These are phyloP conservation scores for Heliamphora pulchella DNA, from an alignment of 179 eudicot species.

Conservation along the genomic window DNA sequence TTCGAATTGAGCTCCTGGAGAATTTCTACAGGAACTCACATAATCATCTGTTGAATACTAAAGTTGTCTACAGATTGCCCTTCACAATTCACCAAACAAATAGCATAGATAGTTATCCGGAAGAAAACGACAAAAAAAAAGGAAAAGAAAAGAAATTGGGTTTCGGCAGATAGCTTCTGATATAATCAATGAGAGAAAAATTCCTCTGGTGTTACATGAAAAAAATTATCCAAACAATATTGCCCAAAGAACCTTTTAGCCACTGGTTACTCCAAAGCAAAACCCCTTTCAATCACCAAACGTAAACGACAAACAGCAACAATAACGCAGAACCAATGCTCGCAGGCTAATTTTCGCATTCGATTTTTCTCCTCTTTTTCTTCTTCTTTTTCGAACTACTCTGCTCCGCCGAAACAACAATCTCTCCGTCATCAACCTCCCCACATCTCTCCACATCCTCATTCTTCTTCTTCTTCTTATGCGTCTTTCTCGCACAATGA, in stretches of 20 bases:
- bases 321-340: background rate
- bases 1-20: background rate
- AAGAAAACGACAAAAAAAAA: background rate
- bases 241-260: background rate
- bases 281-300: conserved; percentile 1
- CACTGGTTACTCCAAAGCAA: background rate
- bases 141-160: background rate
- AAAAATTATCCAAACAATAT: background rate
- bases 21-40: background rate
- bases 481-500: background rate
- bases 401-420: conserved; percentile 15
- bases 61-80: background rate
- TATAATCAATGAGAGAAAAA: background rate
- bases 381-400: background rate
- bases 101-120: no score
- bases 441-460: conserved; percentile 8
- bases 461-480: conserved; percentile 10
- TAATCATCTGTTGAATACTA: background rate
- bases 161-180: background rate
- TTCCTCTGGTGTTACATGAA: background rate
- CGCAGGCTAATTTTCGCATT: background rate
- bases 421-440: background rate
- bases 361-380: background rate
- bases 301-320: background rate
- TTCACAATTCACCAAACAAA: background rate